phyloP scores from a whole-genome alignment of 129 eudicot species.

The Artemisia argyi region DNA sequence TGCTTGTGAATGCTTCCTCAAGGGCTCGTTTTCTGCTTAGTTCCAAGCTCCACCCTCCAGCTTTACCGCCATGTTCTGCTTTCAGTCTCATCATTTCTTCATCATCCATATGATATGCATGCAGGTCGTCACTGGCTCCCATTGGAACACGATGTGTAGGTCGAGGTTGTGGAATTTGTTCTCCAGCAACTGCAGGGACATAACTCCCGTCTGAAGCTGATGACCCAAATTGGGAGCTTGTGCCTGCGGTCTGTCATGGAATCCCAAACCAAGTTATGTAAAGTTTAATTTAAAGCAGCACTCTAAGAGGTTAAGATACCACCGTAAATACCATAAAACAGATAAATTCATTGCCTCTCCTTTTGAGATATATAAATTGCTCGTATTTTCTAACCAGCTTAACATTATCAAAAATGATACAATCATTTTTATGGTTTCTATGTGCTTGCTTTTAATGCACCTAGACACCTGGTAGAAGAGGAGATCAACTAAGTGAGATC shows the following conservation, averaged over 20 bases:
- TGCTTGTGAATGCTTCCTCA: constrained; percentile 93
- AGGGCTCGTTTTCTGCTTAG: constrained; percentile 85
- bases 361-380: too few species aligned
- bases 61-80: constrained; percentile 79
- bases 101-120: constrained; percentile 63
- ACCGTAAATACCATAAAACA: too few species aligned
- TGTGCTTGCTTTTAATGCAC: too few species aligned
- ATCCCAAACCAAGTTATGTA: not conserved
- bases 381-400: too few species aligned
- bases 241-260: constrained; percentile 39
- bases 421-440: too few species aligned
- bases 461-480: too few species aligned
- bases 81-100: constrained; percentile 77
- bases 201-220: constrained; percentile 69
- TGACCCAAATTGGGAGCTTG: constrained; percentile 55
- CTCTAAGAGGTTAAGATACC: too few species aligned
- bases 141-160: constrained; percentile 69
- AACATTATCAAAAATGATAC: too few species aligned
- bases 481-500: too few species aligned
- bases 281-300: not conserved
- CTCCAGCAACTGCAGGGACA: constrained; percentile 92
- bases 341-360: too few species aligned
- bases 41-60: constrained; percentile 95
- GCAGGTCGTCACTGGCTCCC: constrained; percentile 58
- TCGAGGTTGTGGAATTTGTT: constrained; percentile 72